phyloP scores from a whole-genome alignment of 2,329 filamentous ascomycete species.

The Cladosporium sp. region DNA sequence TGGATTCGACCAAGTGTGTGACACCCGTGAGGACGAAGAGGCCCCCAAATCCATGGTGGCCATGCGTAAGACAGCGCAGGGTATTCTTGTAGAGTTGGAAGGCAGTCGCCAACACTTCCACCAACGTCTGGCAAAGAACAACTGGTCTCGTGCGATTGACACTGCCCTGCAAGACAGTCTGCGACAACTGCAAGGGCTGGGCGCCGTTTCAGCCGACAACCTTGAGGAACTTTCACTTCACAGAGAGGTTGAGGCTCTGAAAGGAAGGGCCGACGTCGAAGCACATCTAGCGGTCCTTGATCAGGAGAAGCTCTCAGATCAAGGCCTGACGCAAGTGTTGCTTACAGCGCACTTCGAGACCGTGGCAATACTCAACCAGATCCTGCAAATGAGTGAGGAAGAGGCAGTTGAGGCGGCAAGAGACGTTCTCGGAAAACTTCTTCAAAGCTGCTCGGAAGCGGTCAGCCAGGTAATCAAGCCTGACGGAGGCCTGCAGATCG shows the following conservation, averaged over 20 bases:
- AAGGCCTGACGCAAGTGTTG: slow-evolving; percentile 73
- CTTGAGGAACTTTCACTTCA: slow-evolving; percentile 63
- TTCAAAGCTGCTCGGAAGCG: slow-evolving; percentile 70
- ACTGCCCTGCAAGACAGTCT: slow-evolving; percentile 83
- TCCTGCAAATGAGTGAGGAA: slow-evolving; percentile 75
- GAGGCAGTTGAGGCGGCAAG: slow-evolving; percentile 79
- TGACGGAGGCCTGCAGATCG: slow-evolving; percentile 63
- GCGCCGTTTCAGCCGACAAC: slow-evolving; percentile 58
- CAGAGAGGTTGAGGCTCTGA: slow-evolving; percentile 81
- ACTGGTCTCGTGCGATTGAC: slow-evolving; percentile 85
- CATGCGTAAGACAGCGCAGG: slow-evolving; percentile 83
- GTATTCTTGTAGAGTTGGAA: slow-evolving; percentile 84
- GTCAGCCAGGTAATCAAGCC: slow-evolving; percentile 85
- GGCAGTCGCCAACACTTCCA: slow-evolving; percentile 86
- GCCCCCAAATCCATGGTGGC: slow-evolving; percentile 62
- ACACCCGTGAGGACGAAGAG: slow-evolving; percentile 65
- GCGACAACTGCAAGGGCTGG: slow-evolving; percentile 69
- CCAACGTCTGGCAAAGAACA: slow-evolving; percentile 71
- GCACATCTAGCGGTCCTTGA: slow-evolving; percentile 72
- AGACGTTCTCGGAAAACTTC: slow-evolving; percentile 68
- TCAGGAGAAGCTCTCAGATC: slow-evolving; percentile 76
- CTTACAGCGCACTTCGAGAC: slow-evolving; percentile 91
- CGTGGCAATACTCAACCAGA: slow-evolving; percentile 74
- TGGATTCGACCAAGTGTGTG: slow-evolving; percentile 80
- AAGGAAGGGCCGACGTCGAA: slow-evolving; percentile 76